Conservation (phyloP, 2,329 filamentous ascomycete species). For the Dactylellina parvicollis region DNA sequence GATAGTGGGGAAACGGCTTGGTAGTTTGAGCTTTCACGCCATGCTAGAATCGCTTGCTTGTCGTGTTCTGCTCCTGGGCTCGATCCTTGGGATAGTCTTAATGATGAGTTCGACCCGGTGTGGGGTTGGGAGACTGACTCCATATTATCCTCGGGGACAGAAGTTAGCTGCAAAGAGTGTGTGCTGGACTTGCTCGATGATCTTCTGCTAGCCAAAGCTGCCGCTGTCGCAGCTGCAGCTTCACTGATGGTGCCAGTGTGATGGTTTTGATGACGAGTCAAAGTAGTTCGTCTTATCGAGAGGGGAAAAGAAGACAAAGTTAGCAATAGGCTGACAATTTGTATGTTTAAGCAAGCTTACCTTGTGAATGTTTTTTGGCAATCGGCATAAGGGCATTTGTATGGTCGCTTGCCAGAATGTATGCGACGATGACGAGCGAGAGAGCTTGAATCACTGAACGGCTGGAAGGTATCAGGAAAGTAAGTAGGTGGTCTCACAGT, state of each 20-base stretch:
- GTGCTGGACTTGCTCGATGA: conserved; percentile 60
- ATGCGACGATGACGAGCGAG: conserved; percentile 92
- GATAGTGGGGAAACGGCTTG: conserved; percentile 56
- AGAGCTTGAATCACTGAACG: conserved; percentile 95
- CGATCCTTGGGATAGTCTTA: conserved; percentile 53
- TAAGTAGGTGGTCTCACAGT: not conserved
- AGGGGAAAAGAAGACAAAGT: conserved; percentile 23
- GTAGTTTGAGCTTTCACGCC: conserved; percentile 45
- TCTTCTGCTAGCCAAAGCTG: conserved; percentile 72
- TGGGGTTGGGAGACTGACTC: conserved; percentile 54
- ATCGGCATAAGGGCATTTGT: conserved; percentile 96
- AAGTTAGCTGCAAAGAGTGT: conserved; percentile 60
- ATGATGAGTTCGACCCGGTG: conserved; percentile 53
- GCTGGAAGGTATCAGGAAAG: conserved; percentile 66
- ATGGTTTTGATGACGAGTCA: conserved; percentile 94
- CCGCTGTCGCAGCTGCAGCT: conserved; percentile 86
- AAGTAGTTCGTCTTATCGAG: conserved; percentile 89
- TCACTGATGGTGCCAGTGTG: conserved; percentile 96
- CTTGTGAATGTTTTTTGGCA: conserved; percentile 96
- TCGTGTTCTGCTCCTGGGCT: conserved; percentile 51
- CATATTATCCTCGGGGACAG: conserved; percentile 57
- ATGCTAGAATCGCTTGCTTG: conserved; percentile 45
- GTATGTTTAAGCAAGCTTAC: conserved; percentile 33
- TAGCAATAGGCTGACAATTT: not conserved
- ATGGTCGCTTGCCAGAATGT: conserved; percentile 93